Base-by-base conservation (phyloP, 257 asterid species). In the Solanum pinnatisectum region DNA sequence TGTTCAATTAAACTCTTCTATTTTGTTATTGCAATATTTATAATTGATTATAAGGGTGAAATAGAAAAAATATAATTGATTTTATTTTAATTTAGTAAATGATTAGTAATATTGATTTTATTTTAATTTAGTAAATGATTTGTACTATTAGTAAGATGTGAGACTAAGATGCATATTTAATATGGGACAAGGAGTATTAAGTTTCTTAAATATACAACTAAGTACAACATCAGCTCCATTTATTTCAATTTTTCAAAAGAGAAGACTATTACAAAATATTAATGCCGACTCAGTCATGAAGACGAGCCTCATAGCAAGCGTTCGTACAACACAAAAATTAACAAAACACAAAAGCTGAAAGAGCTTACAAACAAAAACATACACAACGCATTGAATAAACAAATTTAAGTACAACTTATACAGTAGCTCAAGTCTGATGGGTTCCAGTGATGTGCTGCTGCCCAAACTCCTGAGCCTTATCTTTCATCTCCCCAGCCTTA, bases 401-500 rank as follows among this genome's bases (percentile, higher is more conserved):
- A 10, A 81, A 81, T 81, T 11, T 76, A 12, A 37, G 22, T 12
- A 76, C 40, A 25, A 46, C 15, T 46, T 14, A 0, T 8, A 15
- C 22, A 15, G 7, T 77, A 77, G 16, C 67, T 81, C 40, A 81
- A 46, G 67, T 32, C 68, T 81, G 68, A 3, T 81, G 85, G 27
- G 85, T 15, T 10, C 85, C 68, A 81, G 83, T 23, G 4, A 40
- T 18, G 12, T 78, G 87, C 35, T 91, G 91, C 87, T 89, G 88
- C 32, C 90, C 92, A n/a, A 39, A 87, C 73, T 92, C 92, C 63
- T 90, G 94, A 15, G 91, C 95, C 90, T 72, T 87, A 3, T 93
- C 97, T 96, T 92, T 94, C 94, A 94, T 92, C 86, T 94, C 98
- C 87, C 93, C 52, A 2, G 97, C 97, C 90, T 93, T 94, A 13